Conservation (phyloP, 176 grass and related monocot species). For the Dendrocalamus sinicus region DNA sequence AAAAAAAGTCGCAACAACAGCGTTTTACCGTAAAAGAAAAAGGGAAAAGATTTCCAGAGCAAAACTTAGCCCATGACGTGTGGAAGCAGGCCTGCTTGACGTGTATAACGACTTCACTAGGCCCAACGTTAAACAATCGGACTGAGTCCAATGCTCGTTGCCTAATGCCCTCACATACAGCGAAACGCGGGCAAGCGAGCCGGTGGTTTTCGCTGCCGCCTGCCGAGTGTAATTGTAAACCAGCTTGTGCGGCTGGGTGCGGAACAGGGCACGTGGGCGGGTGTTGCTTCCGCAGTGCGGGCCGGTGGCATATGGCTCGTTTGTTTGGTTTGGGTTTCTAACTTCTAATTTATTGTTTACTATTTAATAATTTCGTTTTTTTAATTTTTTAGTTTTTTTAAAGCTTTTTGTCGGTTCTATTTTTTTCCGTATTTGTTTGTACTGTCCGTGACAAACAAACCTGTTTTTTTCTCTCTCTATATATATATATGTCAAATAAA, state of each 20-base stretch:
- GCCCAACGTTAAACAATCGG: not conserved
- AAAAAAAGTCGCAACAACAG: not conserved
- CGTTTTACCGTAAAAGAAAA: not conserved
- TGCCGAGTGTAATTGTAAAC: not conserved
- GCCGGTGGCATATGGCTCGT: no score
- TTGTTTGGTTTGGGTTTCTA: no score
- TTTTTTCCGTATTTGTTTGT: no score
- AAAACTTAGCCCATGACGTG: not conserved
- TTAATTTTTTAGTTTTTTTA: no score
- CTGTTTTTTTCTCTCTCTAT: no score
- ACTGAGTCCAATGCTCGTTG: not conserved
- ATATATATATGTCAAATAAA: no score
- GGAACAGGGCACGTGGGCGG: not conserved
- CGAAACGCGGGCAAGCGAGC: not conserved
- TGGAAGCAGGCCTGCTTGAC: not conserved
- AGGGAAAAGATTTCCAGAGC: not conserved
- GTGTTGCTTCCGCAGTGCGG: not conserved
- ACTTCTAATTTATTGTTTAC: no score
- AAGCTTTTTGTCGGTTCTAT: no score
- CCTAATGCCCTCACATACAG: not conserved
- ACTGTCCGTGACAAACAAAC: rapidly evolving
- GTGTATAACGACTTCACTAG: no score
- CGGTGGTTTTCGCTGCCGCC: not conserved
- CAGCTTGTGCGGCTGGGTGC: not conserved
- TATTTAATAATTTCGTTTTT: no score